These are phyloP conservation scores for Rhynchospora tenuis DNA, from an alignment of 176 grass and related monocot genomes.

Conservation along the genomic window DNA sequence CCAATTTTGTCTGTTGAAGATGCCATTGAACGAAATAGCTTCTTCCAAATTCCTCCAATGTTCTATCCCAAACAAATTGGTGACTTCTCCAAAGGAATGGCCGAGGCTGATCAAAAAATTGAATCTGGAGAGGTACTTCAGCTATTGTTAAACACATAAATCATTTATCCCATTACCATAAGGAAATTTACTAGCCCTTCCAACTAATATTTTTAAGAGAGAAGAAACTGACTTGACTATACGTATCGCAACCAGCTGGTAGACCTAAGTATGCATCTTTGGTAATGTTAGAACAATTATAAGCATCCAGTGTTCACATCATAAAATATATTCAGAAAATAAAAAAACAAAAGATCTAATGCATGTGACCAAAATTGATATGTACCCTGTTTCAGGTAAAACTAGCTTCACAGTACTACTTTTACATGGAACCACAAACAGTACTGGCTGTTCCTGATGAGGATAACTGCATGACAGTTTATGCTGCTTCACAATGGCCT, in stretches of 20 bases:
- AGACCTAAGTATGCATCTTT: not conserved
- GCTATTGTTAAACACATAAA: not conserved
- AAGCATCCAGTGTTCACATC: not conserved
- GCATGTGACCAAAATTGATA: not conserved
- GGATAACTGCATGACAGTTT: constrained; percentile 69
- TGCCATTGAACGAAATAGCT: constrained; percentile 51
- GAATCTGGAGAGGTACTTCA: constrained; percentile 45
- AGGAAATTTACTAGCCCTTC: not conserved
- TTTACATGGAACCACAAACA: constrained; percentile 75
- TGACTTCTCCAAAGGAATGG: constrained; percentile 58
- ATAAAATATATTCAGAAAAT: not conserved
- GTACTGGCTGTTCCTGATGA: constrained; percentile 71
- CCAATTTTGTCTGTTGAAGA: constrained; percentile 64
- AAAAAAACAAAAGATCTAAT: not conserved
- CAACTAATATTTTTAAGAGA: not conserved
- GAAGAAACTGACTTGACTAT: not conserved
- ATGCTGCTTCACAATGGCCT: constrained; percentile 40
- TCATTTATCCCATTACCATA: not conserved
- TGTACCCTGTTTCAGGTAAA: constrained; percentile 42
- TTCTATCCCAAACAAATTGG: constrained; percentile 50
- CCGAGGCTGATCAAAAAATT: constrained; percentile 65
- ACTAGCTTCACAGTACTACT: constrained; percentile 76
- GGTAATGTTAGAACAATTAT: not conserved
- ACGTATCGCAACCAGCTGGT: not conserved
- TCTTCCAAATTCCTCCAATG: constrained; percentile 33